These are phyloP conservation scores for Pleurotus giganteus DNA, from an alignment of 768 basidiomycete genomes.

Conservation along the genomic window DNA sequence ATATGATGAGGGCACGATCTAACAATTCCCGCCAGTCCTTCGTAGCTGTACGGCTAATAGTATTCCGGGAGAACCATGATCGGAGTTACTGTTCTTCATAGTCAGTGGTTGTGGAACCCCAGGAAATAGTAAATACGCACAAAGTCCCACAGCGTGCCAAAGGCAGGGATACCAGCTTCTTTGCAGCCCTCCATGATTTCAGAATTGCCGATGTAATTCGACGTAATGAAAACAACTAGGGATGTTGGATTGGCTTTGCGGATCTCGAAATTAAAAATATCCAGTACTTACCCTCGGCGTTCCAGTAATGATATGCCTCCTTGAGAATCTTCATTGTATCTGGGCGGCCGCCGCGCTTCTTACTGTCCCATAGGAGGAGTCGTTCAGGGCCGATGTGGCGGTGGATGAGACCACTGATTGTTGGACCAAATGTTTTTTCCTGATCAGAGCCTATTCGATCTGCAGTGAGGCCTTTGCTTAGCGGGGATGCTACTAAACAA, in stretches of 20 bases:
- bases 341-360: conserved; percentile 64
- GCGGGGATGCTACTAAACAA: conserved; percentile 19
- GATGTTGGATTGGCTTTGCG: conserved; percentile 5
- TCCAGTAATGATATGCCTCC: conserved; percentile 66
- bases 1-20: neutral
- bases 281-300: conserved; percentile 56
- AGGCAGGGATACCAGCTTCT: conserved; percentile 62
- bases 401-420: conserved; percentile 71
- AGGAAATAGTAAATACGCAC: conserved; percentile 22
- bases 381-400: conserved; percentile 73
- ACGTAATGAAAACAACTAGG: conserved; percentile 77
- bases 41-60: neutral
- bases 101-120: conserved; percentile 15
- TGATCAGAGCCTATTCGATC: conserved; percentile 62
- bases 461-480: conserved; percentile 13
- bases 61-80: conserved; percentile 4
- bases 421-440: conserved; percentile 72
- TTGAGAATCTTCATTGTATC: conserved; percentile 75
- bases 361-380: conserved; percentile 75
- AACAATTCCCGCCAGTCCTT: conserved; percentile 1
- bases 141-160: conserved; percentile 75
- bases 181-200: conserved; percentile 82
- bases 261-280: conserved; percentile 1
- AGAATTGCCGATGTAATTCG: conserved; percentile 75
- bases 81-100: conserved; percentile 18